phyloP scores from a whole-genome alignment of 768 basidiomycete genomes.

The Russula brevipes region DNA sequence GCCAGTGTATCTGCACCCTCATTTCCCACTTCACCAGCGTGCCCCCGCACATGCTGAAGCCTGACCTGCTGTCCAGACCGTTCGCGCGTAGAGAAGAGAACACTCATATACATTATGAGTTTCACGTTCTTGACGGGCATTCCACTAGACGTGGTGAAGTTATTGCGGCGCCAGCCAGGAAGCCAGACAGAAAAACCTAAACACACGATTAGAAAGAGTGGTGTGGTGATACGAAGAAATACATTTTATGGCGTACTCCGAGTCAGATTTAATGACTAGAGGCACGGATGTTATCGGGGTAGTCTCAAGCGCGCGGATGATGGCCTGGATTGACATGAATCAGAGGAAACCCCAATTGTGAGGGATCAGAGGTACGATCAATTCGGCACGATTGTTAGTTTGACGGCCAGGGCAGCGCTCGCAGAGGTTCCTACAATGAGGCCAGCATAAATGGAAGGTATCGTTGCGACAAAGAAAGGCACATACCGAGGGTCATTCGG shows the following conservation, averaged over 20 bases:
- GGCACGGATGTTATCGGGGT: conserved; percentile 50
- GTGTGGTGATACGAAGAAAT: conserved; percentile 15
- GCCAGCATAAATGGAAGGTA: neutral
- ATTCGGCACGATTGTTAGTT: conserved; percentile 85
- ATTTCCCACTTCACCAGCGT: conserved; percentile 74
- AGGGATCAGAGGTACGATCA: conserved; percentile 51
- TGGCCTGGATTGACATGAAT: conserved; percentile 51
- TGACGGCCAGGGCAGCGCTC: conserved; percentile 80
- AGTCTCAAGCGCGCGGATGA: conserved; percentile 74
- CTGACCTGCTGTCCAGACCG: conserved; percentile 48
- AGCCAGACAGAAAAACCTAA: conserved; percentile 69
- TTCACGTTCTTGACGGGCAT: conserved; percentile 64
- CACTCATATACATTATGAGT: conserved; percentile 65
- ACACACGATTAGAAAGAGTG: conserved; percentile 16
- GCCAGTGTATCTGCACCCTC: conserved; percentile 81
- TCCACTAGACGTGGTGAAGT: conserved; percentile 45
- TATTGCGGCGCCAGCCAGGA: conserved; percentile 54
- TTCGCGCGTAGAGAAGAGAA: conserved; percentile 52
- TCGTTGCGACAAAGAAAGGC: conserved; percentile 7
- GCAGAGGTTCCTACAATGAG: conserved; percentile 59
- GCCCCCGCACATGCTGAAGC: conserved; percentile 74
- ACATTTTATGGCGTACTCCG: conserved; percentile 81
- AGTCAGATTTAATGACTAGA: conserved; percentile 80
- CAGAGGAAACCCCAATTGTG: neutral
- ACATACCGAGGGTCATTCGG: conserved; percentile 53